Conservation (phyloP, 225 moss, liverwort and hornwort genomes). For the Pseudoscleropodium purum region DNA sequence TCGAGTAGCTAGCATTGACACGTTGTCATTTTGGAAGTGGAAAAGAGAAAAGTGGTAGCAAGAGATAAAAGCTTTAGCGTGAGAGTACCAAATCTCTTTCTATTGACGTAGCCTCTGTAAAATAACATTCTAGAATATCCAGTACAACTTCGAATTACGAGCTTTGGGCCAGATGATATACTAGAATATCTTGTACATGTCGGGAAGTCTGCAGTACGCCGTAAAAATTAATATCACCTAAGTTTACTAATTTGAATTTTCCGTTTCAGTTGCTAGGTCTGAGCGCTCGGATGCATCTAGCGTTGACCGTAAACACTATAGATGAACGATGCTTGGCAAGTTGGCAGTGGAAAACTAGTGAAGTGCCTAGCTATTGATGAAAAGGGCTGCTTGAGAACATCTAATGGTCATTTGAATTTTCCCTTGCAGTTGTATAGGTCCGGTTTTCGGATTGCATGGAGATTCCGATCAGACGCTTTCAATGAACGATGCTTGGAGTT, state of each 20-base stretch:
- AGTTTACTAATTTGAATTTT: neutral
- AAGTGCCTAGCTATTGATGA: neutral
- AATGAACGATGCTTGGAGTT: neutral
- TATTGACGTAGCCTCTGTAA: neutral
- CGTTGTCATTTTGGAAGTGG: neutral
- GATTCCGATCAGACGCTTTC: neutral
- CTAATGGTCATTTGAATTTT: neutral
- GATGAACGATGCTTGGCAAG: neutral
- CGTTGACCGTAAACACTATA: too few species aligned
- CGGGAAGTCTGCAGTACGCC: slow-evolving; percentile 33
- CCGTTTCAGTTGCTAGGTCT: neutral
- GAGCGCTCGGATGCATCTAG: neutral
- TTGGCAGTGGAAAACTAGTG: neutral
- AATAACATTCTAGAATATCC: neutral
- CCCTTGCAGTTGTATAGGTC: neutral
- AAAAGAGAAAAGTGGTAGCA: neutral
- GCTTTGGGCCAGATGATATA: neutral
- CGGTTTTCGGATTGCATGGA: neutral
- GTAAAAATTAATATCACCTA: neutral
- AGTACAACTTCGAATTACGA: neutral
- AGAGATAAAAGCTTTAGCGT: neutral
- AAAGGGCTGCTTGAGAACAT: neutral
- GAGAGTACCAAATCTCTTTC: neutral
- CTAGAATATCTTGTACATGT: too few species aligned
- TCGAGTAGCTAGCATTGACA: neutral